Evolutionary conservation across 257 asterid species (phyloP), one percentile per base, ranked within the genome.

Genomic region (Fraxinus cuspidata): DNA sequence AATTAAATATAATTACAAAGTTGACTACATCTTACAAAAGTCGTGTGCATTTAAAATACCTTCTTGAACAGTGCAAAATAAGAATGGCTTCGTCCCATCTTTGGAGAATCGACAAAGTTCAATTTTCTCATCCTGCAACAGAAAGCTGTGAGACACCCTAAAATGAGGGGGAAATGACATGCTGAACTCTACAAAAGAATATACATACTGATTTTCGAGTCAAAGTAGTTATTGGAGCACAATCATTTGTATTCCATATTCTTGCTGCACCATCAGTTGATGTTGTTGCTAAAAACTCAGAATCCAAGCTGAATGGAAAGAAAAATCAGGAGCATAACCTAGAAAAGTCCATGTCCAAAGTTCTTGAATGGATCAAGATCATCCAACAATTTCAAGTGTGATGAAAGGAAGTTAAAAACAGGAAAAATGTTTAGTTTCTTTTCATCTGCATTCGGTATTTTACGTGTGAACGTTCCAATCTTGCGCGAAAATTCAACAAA

Each of bases 71-170:
- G 91, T 74, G 87, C 93, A 86, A 83, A 96, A 96, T 81, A 96
- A 81, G 86, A 96, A 96, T 19, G 98, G 99, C 77, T 88, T 93
- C 74, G 98, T 90, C 83, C 99, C 99, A 80, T 96, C 98, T 85
- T 90, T 93, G 66, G 99, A 96, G 85, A 96, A 96, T 67, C 96
- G 89, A 85, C 99, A 96, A 74, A 85, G 87, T 85, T 90, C 98
- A 79, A 93, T 86, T 81, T 78, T 93, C 88, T 96, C 99, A 89
- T 93, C 97, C 98, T 96, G 81, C 84, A 75, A 77, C 65, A 79
- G 35, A 78, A 82, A 72, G 78, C 44, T 71, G 58, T 51, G 71
- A 49, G 51, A 80, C 56, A 71, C 60, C 83, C 78, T 35, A 56
- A 74, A 64, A 32, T 66, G 11, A 19, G 15, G 74, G 60, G 73